Evolutionary conservation across 2,329 filamentous ascomycete species (phyloP).

Genomic region (Xylariaceae sp.): DNA sequence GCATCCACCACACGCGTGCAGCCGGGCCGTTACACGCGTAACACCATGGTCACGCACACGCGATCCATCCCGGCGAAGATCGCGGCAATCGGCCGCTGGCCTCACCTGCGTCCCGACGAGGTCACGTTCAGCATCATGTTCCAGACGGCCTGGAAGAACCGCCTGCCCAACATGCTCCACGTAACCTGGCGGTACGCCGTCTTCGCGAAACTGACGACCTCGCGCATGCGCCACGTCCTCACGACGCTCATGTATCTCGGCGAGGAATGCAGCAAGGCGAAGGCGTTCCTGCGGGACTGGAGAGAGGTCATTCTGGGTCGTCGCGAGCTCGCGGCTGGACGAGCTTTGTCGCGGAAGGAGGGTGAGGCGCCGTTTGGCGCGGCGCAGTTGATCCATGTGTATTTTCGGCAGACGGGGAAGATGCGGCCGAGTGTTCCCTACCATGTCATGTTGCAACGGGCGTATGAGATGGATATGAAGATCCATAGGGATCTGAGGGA

Average conservation of each 20-base stretch:
- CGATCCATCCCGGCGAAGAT: conserved; percentile 15
- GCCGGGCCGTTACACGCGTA: conserved; percentile 25
- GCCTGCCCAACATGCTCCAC: conserved; percentile 30
- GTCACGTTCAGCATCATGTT: conserved; percentile 29
- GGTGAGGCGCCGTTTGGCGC: neutral
- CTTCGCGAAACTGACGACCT: conserved; percentile 13
- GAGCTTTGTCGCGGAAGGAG: neutral
- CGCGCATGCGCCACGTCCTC: conserved; percentile 24
- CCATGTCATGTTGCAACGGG: conserved; percentile 25
- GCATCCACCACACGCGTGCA: conserved; percentile 1
- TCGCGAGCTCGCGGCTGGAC: conserved; percentile 20
- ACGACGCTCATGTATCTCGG: conserved; percentile 16
- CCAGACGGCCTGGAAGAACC: conserved; percentile 23
- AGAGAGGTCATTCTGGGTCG: conserved; percentile 28
- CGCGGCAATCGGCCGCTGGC: conserved; percentile 20
- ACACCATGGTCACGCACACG: conserved; percentile 29
- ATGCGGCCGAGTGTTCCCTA: conserved; percentile 17
- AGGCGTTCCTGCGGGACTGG: conserved; percentile 25
- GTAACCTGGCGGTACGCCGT: conserved; percentile 30
- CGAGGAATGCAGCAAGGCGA: neutral
- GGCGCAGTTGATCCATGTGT: conserved; percentile 16
- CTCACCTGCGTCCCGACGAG: conserved; percentile 15
- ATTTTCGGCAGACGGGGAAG: conserved; percentile 11
- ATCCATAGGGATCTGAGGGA: too few relatives aligned
- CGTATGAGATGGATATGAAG: conserved; percentile 23